A percentile compares a stretch with the other conserved stretches of the same genome.
phyloP scores from a whole-genome alignment of 225 moss, liverwort and hornwort genomes.

The Bryoerythrophyllum caledonicum region DNA sequence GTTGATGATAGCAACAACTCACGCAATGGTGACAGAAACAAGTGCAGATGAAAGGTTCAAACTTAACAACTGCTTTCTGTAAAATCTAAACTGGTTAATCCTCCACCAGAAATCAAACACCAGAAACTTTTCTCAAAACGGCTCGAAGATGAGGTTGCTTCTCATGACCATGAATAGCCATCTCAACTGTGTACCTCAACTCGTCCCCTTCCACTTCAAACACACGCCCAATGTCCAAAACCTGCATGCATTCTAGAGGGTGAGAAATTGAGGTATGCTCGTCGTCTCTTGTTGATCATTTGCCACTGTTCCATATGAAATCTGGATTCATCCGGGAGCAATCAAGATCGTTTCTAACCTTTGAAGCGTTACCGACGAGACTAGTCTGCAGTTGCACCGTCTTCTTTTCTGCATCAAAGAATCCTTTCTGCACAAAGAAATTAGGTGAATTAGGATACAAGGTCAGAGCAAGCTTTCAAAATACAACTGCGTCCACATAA shows the following conservation, averaged over 20 bases:
- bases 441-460: no score
- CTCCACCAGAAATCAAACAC: no score
- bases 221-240: conserved; percentile 61
- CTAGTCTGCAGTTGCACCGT: conserved; percentile 74
- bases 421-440: conserved; percentile 69
- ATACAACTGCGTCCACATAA: no score
- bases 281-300: background rate
- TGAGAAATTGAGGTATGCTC: conserved; percentile 25
- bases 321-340: no score
- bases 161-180: conserved; percentile 77
- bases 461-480: no score
- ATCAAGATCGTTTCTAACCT: conserved; percentile 64
- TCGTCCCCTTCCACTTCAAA: conserved; percentile 70
- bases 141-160: conserved; percentile 86
- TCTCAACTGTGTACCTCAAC: conserved; percentile 74
- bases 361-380: conserved; percentile 86
- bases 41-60: no score
- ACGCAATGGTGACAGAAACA: no score
- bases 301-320: no score
- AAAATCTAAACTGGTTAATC: no score
- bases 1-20: no score
- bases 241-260: conserved; percentile 44
- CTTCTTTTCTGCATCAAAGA: conserved; percentile 61
- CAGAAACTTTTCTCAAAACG: conserved; percentile 61
- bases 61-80: no score